Evolutionary conservation across 1,139 yeast species (phyloP), one percentile per base, ranked within the genome.

Genomic region (Candida freyschussii): DNA sequence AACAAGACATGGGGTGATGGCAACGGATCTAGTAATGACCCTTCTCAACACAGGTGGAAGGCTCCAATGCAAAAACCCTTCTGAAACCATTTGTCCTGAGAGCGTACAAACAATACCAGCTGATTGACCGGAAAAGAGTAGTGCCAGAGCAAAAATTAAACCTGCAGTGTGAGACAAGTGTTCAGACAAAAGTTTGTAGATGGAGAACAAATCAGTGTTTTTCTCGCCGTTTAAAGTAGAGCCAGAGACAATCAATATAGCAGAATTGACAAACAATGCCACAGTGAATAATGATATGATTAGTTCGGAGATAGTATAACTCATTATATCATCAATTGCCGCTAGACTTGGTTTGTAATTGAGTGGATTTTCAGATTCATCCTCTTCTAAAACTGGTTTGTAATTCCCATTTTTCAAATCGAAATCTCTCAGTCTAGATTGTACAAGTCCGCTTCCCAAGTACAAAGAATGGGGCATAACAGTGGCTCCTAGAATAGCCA

Each of bases 401-500:
- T 61, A 63, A 42, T 59, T 46, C 1, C 78, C 77, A 39, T 74
- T 61, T 24, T 62, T 64, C 9, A 68, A 59, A 48, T 78, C 86
- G 45, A 63, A 78, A 30, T 80, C 86, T 51, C 75, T 75, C 39
- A 78, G 60, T 47, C 93, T 65, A 12, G 89, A 77, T 50, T 80
- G 87, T 4, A 81, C 91, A 33, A 82, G 67, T 6, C 85, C 84
- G 0, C 87, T 78, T 1, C 91, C 91, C 36, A 82, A 62, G 47
- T 73, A 81, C 36, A 82, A 63, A 0, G 87, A 78, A 50, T 81
- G 91, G 3, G 93, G 91, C 93, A 82, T 82, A 7, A 81, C 89
- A 0, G 91, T 81, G 29, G 87, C 83, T 21, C 93, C 93, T 13
- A 81, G 72, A 37, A 81, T 81, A 7, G 86, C 91, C 53, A 84